Percentiles rank a stretch among this genome's conserved stretches.
These are phyloP conservation scores for Ophiostoma montium DNA, from an alignment of 2,329 filamentous ascomycete genomes.

Conservation along the genomic window DNA sequence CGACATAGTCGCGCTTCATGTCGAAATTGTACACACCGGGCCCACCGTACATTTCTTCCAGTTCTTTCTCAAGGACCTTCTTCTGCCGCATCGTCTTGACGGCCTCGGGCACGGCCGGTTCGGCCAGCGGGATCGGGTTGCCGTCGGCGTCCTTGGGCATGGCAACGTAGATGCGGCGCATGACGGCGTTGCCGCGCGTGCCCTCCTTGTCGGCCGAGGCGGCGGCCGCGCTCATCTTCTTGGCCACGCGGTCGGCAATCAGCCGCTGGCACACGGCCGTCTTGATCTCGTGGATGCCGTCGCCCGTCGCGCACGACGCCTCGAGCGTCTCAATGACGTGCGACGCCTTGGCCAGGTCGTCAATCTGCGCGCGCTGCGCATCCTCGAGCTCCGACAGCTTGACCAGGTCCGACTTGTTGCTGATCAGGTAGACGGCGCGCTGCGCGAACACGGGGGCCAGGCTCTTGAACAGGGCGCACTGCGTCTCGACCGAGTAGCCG, in stretches of 20 bases:
- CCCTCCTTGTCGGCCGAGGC: constrained; percentile 61
- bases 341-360: constrained; percentile 24
- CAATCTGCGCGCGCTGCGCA: constrained; percentile 47
- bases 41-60: constrained; percentile 85
- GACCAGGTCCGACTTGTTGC: constrained; percentile 96
- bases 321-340: constrained; percentile 88
- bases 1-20: constrained; percentile 73
- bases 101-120: constrained; percentile 80
- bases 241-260: constrained; percentile 81
- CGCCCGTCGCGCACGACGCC: constrained; percentile 85
- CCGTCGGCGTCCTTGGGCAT: constrained; percentile 37
- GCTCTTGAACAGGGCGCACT: constrained; percentile 89
- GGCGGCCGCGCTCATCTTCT: constrained; percentile 90
- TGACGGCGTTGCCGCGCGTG: constrained; percentile 74
- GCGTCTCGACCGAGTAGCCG: constrained; percentile 81
- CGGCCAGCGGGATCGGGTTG: constrained; percentile 36
- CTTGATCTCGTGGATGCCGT: constrained; percentile 88
- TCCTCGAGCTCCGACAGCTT: constrained; percentile 74
- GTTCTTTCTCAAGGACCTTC: constrained; percentile 55
- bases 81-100: constrained; percentile 62
- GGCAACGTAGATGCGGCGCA: constrained; percentile 94
- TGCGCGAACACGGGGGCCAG: constrained; percentile 96
- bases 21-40: constrained; percentile 94
- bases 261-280: constrained; percentile 88
- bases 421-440: constrained; percentile 89